Evolutionary conservation across 768 basidiomycete genomes (phyloP).

Genomic region (Pisolithus albus): DNA sequence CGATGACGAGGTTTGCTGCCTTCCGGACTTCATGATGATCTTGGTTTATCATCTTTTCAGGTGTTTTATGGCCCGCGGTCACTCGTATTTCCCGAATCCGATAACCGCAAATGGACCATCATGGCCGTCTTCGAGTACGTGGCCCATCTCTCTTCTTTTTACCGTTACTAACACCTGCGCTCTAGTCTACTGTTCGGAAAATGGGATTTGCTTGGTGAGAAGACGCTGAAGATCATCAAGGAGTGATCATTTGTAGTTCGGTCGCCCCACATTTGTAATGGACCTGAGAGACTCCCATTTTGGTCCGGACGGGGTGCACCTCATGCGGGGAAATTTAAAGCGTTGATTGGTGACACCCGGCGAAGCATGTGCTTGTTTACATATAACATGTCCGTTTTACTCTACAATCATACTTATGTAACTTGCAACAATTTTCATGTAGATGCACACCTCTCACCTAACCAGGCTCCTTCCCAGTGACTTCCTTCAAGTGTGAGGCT

Average conservation of each 20-base stretch:
- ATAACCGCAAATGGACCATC: constrained; percentile 97
- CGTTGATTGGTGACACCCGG: too few relatives aligned
- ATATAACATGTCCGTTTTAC: too few relatives aligned
- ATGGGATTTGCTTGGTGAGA: constrained; percentile 32
- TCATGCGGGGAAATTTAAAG: too few relatives aligned
- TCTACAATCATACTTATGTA: too few relatives aligned
- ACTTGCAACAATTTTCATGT: too few relatives aligned
- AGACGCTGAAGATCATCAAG: constrained; percentile 6
- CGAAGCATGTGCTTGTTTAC: too few relatives aligned
- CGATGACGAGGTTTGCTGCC: constrained; percentile 72
- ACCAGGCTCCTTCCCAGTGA: too few relatives aligned
- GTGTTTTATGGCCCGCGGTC: constrained; percentile 92
- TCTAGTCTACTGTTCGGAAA: constrained; percentile 38
- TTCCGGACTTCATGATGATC: neutral
- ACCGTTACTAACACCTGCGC: neutral
- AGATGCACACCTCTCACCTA: constrained; percentile 12
- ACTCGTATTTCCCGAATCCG: constrained; percentile 88
- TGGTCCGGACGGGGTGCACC: too few relatives aligned
- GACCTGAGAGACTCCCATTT: constrained; percentile 8
- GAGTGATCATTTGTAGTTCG: constrained; percentile 1
- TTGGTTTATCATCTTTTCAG: constrained; percentile 29
- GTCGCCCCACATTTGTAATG: neutral
- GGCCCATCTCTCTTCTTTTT: neutral
- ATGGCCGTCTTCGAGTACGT: constrained; percentile 88
- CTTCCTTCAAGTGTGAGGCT: too few relatives aligned